Base-by-base conservation (phyloP, 1,139 yeast genomes). In the Pneumocystis carinii region DNA sequence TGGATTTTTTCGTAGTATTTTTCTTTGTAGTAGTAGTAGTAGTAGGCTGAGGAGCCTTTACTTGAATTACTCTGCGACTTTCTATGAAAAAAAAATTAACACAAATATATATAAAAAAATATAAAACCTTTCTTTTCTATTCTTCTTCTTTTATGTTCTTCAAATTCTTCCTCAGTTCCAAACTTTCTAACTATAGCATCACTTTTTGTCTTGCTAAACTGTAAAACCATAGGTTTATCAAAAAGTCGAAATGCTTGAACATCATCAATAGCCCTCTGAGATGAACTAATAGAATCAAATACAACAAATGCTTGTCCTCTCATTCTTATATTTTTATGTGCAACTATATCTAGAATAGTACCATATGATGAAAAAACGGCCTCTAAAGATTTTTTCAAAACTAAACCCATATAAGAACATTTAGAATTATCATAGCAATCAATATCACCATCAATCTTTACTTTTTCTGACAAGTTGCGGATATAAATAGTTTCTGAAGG, bases 281-380 rank as follows among this genome's bases (percentile, higher is more conserved):
- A 86, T 7, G 76, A 72, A 2, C 75, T 75, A 1, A 71, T 69
- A 27, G 73, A 71, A 2, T 75, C 77, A 67, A 83, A 84, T 0
- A 90, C 85, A 6, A 92, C 78, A 73, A 90, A 92, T 1, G 96
- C 96, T 73, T 90, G 97, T 1, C 96, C 96, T 64, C 84, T 79
- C 80, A 87, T 78, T 65, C 78, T 79, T 36, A 87, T 70, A 69
- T 83, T 85, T 67, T 79, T 79, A 66, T 83, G 84, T 0, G 90
- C 83, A 0, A 82, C 77, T 7, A 89, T 74, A 58, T 81, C 82
- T 14, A 79, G 67, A 0, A 86, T 76, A 0, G 75, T 71, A 0
- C 87, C 86, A 71, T 77, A 82, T 17, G 76, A 71, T 2, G 72
- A 70, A 60, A 85, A 84, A 1, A 77, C 66, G 1, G 72, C 70